Conservation (phyloP, 257 asterid genomes). For the Marsdenia floribunda region DNA sequence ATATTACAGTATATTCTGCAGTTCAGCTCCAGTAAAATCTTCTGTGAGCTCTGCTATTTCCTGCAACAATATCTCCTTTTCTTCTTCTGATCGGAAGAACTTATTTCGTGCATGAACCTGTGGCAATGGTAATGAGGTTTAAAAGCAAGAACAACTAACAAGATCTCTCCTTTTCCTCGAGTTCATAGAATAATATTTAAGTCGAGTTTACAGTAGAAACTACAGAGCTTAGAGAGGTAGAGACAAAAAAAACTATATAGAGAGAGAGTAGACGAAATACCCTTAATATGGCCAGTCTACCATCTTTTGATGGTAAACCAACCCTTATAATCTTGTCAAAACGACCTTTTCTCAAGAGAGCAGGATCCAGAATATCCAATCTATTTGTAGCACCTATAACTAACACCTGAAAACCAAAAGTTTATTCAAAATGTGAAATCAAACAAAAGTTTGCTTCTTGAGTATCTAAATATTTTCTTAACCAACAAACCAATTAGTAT, state of each 20-base stretch:
- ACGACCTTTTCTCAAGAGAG: constrained; percentile 92
- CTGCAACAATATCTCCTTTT: constrained; percentile 72
- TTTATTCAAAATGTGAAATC: background rate
- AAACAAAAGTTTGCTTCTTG: background rate
- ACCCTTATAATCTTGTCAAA: constrained; percentile 96
- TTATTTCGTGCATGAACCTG: constrained; percentile 99
- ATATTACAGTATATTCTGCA: constrained; percentile 85
- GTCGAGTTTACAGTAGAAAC: background rate
- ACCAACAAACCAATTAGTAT: background rate
- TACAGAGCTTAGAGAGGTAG: too few relatives aligned
- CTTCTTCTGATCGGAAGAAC: constrained; percentile 87
- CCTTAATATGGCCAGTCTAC: constrained; percentile 91
- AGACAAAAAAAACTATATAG: background rate
- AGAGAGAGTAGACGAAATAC: constrained; percentile 28
- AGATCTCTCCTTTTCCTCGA: background rate
- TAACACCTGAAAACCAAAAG: constrained; percentile 53
- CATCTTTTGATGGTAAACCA: constrained; percentile 93
- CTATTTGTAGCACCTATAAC: constrained; percentile 98
- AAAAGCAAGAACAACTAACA: constrained; percentile 1
- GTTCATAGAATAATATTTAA: background rate
- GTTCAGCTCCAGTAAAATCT: constrained; percentile 95
- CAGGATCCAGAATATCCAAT: constrained; percentile 97
- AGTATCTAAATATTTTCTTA: background rate
- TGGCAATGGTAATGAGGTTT: constrained; percentile 22
- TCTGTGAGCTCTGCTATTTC: constrained; percentile 86